These are phyloP conservation scores for Syzygium aromaticum DNA, from an alignment of 345 rosid genomes.

Conservation along the genomic window DNA sequence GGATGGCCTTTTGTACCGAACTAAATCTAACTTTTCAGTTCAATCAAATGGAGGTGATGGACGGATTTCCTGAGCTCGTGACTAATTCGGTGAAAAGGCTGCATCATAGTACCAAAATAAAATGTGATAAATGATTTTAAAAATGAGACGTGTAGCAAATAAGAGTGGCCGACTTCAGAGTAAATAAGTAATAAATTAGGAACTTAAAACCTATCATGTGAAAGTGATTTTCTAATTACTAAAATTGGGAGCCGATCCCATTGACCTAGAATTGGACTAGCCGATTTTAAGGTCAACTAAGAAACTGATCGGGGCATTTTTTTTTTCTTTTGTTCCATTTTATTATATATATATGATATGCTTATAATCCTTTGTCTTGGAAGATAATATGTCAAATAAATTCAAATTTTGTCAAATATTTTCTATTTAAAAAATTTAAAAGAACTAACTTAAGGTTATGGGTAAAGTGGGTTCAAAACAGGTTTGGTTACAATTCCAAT, in stretches of 20 bases:
- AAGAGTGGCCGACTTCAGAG: not conserved
- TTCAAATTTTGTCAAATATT: not conserved
- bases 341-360: not conserved
- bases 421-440: not conserved
- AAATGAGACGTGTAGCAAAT: not conserved
- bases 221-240: not conserved
- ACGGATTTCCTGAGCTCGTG: not conserved
- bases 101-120: not conserved
- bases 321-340: not conserved
- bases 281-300: too few species aligned
- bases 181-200: not conserved
- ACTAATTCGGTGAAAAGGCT: not conserved
- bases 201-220: not conserved
- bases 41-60: not conserved
- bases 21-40: not conserved
- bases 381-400: not conserved
- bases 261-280: not conserved
- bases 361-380: not conserved
- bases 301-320: not conserved
- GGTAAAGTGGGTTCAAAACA: not conserved
- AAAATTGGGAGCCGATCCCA: accelerated
- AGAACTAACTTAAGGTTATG: not conserved
- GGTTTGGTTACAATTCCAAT: accelerated
- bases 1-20: not conserved
- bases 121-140: not conserved